These are phyloP conservation scores for Boletus edulis DNA, from an alignment of 768 basidiomycete species.

Conservation along the genomic window DNA sequence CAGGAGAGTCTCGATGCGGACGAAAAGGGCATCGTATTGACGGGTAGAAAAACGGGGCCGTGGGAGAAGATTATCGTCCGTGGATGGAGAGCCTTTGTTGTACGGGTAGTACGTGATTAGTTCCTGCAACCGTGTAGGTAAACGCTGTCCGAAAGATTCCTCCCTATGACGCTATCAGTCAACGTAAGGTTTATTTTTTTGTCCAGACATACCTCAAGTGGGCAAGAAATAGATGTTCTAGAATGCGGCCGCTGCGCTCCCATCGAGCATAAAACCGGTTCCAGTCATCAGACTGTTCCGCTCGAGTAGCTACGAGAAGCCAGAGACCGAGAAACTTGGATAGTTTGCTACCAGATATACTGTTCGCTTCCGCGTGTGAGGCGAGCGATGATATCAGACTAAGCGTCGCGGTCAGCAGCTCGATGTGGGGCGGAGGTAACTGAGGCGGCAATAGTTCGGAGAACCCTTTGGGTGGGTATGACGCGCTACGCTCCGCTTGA, in stretches of 20 bases:
- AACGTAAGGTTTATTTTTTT: background rate
- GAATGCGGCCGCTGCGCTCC: slow-evolving; percentile 67
- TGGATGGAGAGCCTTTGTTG: slow-evolving; percentile 25
- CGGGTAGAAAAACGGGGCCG: slow-evolving; percentile 70
- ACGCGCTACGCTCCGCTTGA: slow-evolving; percentile 52
- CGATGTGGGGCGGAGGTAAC: slow-evolving; percentile 55
- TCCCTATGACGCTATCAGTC: slow-evolving; percentile 41
- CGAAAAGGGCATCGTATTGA: slow-evolving; percentile 59
- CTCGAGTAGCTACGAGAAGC: slow-evolving; percentile 53
- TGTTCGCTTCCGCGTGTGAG: slow-evolving; percentile 66
- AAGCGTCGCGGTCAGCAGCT: slow-evolving; percentile 56
- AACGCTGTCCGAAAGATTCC: slow-evolving; percentile 49
- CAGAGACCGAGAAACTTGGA: slow-evolving; percentile 73
- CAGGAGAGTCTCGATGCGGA: slow-evolving; percentile 61
- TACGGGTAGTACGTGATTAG: slow-evolving; percentile 73
- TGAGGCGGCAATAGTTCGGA: slow-evolving; percentile 58
- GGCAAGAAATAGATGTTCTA: slow-evolving; percentile 77
- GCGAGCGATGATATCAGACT: slow-evolving; percentile 69
- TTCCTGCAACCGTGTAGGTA: slow-evolving; percentile 71
- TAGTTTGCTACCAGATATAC: slow-evolving; percentile 76
- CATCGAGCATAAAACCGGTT: slow-evolving; percentile 65
- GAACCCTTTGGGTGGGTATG: slow-evolving; percentile 65
- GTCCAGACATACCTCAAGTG: slow-evolving; percentile 55
- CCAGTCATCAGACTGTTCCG: slow-evolving; percentile 57
- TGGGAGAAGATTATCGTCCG: slow-evolving; percentile 48